phyloP scores from a whole-genome alignment of 2,329 filamentous ascomycete genomes.

The Teratosphaeria destructans region DNA sequence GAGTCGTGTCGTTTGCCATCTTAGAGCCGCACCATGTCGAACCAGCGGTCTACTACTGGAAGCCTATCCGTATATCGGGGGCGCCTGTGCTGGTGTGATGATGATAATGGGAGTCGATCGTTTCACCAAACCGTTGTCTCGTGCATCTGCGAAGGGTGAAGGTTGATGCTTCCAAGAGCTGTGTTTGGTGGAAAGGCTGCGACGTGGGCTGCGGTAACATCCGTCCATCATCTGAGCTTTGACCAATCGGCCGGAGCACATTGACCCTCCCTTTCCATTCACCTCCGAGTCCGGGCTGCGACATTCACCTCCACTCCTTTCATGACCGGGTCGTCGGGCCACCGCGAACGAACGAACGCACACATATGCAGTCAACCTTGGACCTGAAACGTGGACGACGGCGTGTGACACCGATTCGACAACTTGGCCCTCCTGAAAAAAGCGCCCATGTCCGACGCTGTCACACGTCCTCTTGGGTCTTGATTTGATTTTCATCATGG shows the following conservation, averaged over 20 bases:
- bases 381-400: not conserved
- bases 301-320: not conserved
- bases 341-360: not conserved
- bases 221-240: not conserved
- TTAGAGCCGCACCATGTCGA: not conserved
- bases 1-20: not conserved
- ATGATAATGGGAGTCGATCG: not conserved
- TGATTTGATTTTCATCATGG: not conserved
- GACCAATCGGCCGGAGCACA: not conserved
- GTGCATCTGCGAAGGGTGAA: not conserved
- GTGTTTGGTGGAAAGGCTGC: not conserved
- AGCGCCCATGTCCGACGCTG: not conserved
- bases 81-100: not conserved
- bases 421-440: not conserved
- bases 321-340: not conserved
- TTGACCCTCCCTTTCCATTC: not conserved
- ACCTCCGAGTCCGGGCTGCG: not conserved
- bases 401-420: not conserved
- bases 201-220: not conserved
- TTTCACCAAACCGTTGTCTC: constrained; percentile 3
- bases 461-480: not conserved
- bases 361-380: not conserved
- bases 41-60: not conserved
- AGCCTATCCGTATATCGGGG: not conserved
- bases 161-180: not conserved